Base-by-base conservation (phyloP, 768 basidiomycete species). In the Boletellus ananiceps region DNA sequence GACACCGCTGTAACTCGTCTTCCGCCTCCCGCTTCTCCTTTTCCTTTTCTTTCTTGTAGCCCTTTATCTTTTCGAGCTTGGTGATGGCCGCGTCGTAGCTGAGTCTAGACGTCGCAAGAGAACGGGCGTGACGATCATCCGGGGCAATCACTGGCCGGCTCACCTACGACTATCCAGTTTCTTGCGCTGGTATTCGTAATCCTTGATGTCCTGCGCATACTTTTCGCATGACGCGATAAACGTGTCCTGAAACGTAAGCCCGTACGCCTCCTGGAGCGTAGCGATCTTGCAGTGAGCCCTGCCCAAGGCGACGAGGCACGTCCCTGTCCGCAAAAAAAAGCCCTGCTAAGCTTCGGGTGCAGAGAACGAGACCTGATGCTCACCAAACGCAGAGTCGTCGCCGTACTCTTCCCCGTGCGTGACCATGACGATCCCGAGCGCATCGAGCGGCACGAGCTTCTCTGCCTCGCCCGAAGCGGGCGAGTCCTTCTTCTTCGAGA, bases 81-180 rank as follows among this genome's bases (percentile, higher is more conserved):
- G 76, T 74, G 5, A 78, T 67, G 3, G 89, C 86, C 2, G 91
- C 81, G 55, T 95, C 93, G 33, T 83, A 83, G 48, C 84, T 83
- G 49, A 88, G 66, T 60, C 93, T 93, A 46, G 21, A 25, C 39
- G 25, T 33, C 5, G 35, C n/a, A 12, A 14, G 5, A 5, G 25
- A 12, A 8, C 40, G 13, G 50, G 44, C n/a, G 33, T 36, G 25
- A 33, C 8, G 23, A 40, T 21, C 14, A n/a, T 29, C 35, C 16
- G 13, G n/a, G 19, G 14, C 11, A 14, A 40, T 23, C 14, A 11
- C 38, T 2, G 7, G 15, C 14, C 29, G 41, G 63, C 74, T 44
- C 51, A 88, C 91, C 89, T 77, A 60, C 90, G 74, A 44, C 86
- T 91, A 49, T 95, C 92, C 14, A 94, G 69, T 63, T 93, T 94